phyloP scores from a whole-genome alignment of 129 eudicot genomes.

The Chrysanthemum seticuspe region DNA sequence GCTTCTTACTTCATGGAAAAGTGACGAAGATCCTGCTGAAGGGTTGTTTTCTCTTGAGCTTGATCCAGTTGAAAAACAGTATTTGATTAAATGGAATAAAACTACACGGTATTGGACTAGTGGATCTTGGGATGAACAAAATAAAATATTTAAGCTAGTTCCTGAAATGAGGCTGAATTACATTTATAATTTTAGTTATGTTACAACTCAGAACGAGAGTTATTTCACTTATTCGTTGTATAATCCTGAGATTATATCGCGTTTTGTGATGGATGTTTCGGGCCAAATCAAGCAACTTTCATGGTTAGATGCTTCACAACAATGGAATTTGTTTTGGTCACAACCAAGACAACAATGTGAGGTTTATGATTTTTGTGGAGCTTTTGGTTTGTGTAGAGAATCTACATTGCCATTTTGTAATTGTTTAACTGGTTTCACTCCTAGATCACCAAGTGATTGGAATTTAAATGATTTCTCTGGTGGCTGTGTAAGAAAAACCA shows the following conservation, averaged over 20 bases:
- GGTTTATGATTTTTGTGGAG: conserved; percentile 63
- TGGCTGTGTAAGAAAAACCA: conserved; percentile 48
- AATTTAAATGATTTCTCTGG: conserved; percentile 47
- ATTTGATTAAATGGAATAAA: conserved; percentile 40
- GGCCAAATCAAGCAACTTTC: conserved; percentile 47
- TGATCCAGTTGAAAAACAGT: conserved; percentile 30
- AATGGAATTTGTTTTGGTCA: conserved; percentile 55
- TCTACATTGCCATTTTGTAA: conserved; percentile 39
- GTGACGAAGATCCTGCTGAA: conserved; percentile 45
- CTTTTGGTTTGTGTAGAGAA: conserved; percentile 45
- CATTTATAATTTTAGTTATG: conserved; percentile 46
- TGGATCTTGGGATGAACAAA: conserved; percentile 44
- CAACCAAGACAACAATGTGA: conserved; percentile 59
- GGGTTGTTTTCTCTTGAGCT: conserved; percentile 49
- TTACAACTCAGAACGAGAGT: conserved; percentile 47
- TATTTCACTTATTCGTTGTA: conserved; percentile 44
- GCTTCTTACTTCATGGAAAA: conserved; percentile 51
- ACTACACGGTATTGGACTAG: conserved; percentile 40
- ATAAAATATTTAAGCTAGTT: conserved; percentile 22
- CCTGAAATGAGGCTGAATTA: conserved; percentile 55
- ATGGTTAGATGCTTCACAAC: conserved; percentile 32
- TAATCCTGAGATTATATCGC: conserved; percentile 30
- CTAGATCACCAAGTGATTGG: conserved; percentile 39
- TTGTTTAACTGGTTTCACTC: conserved; percentile 47
- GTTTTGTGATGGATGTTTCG: conserved; percentile 45